Evolutionary conservation across 2,329 filamentous ascomycete species (phyloP), one percentile per base, ranked within the genome.

Genomic region (Saccharata proteae): DNA sequence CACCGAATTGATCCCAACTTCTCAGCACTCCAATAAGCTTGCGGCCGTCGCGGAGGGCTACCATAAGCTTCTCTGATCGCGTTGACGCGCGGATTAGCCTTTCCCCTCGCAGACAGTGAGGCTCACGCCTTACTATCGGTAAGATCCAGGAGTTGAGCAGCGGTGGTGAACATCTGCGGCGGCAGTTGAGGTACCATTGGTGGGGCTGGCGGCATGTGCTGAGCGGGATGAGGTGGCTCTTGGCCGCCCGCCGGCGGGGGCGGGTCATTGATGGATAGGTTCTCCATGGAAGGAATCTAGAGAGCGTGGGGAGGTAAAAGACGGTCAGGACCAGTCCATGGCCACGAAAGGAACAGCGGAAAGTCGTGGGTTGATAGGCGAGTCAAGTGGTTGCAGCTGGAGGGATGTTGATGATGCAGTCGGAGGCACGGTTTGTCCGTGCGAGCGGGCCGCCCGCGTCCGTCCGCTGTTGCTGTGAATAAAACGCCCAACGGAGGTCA

Each of bases 1-100:
- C 76, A 93, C 86, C 88, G 51, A 93, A 96, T 58, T 98, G 90
- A 59, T 98, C 90, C 84, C 90, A 98, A 45, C 83, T 93, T 49
- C 90, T 71, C 44, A 98, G 62, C 27, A 96, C 82, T 17, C 90
- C 90, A 44, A 93, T 81, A 43, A 96, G 67, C 62, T 96, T 96
- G 47, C 88, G 75, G 39, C 92, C 90, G 53, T 98, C 90, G 44
- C 90, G 80, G 34, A 98, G 70, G 27, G 86, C 76, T 35, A 96
- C 71, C 61, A 94, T 76, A 37, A 98, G 75, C 63, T 98, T 98
- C 65, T 98, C 90, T 96, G 55, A 27, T 16, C 30, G 16, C 26
- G n/a, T n/a, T n/a, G n/a, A 24, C 33, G 33, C 40, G 38, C 38
- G 40, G 28, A 38, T 48, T 41, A 49, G 43, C 38, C 40, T 36